Evolutionary conservation across 768 basidiomycete genomes (phyloP).

Genomic region (Tubosaeta sp.): DNA sequence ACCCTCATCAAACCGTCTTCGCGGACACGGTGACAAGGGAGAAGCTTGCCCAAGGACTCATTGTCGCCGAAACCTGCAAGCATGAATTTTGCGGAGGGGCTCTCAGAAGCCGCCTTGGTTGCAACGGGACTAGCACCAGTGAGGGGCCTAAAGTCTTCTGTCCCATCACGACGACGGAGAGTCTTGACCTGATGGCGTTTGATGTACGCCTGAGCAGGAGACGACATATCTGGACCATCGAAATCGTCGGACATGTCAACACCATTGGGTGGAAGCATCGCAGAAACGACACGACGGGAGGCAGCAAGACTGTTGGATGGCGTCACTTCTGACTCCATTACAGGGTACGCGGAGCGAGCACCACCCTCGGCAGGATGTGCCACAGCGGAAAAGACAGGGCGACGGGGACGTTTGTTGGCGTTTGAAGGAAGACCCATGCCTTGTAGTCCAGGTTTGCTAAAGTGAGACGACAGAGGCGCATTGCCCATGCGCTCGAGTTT

Average conservation of each 20-base stretch:
- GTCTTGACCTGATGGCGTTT: constrained; percentile 75
- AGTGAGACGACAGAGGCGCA: constrained; percentile 30
- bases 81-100: constrained; percentile 54
- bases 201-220: constrained; percentile 77
- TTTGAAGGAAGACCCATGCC: constrained; percentile 55
- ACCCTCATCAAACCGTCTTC: constrained; percentile 97
- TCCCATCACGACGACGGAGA: constrained; percentile 74
- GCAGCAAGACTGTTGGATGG: constrained; percentile 39
- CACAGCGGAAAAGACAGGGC: constrained; percentile 65
- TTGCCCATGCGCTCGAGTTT: constrained; percentile 43
- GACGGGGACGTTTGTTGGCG: constrained; percentile 55
- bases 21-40: constrained; percentile 90
- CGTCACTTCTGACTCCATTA: constrained; percentile 29
- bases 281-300: constrained; percentile 71
- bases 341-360: constrained; percentile 42
- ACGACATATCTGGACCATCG: constrained; percentile 62
- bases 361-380: constrained; percentile 43
- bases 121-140: constrained; percentile 60
- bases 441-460: constrained; percentile 49
- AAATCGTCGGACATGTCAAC: constrained; percentile 53
- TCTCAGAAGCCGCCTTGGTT: constrained; percentile 43
- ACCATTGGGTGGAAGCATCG: constrained; percentile 47
- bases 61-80: constrained; percentile 84
- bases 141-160: constrained; percentile 72
- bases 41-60: constrained; percentile 86